Percentiles rank a stretch among this genome's conserved stretches.
Evolutionary conservation across 1,139 yeast genomes (phyloP).

Genomic region (Lipomyces yarrowii): DNA sequence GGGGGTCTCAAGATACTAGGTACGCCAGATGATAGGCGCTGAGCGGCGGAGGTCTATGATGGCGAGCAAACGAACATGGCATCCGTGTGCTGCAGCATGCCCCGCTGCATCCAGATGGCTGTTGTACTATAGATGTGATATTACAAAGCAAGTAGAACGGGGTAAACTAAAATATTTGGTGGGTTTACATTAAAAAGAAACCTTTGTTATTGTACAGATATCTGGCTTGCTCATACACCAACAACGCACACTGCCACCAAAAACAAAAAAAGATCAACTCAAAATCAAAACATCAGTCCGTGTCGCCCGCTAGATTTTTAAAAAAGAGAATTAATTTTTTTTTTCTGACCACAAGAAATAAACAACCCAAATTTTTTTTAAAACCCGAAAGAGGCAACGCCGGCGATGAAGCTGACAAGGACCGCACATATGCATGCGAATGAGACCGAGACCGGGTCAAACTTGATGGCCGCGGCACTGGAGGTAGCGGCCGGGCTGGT

Average conservation of each 20-base stretch:
- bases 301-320: too few species aligned
- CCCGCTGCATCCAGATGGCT: neutral
- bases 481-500: constrained; percentile 5
- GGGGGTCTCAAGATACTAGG: constrained; percentile 23
- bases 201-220: too few species aligned
- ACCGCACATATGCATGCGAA: constrained; percentile 12
- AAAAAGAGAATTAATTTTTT: too few species aligned
- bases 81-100: neutral
- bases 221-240: too few species aligned
- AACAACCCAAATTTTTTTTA: too few species aligned
- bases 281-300: too few species aligned
- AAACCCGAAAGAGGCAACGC: constrained; percentile 12
- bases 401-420: constrained; percentile 16
- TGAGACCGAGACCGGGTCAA: constrained; percentile 4
- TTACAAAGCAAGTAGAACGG: neutral
- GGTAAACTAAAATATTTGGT: too few species aligned
- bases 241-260: too few species aligned
- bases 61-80: neutral
- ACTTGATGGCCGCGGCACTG: constrained; percentile 5
- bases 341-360: too few species aligned
- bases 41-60: neutral
- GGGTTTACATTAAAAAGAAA: too few species aligned
- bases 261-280: too few species aligned
- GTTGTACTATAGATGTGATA: neutral
- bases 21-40: neutral